Evolutionary conservation across 495 filamentous ascomycete genomes (phyloP), one percentile per base, ranked within the genome.

Genomic region (Chaetomium tenue): DNA sequence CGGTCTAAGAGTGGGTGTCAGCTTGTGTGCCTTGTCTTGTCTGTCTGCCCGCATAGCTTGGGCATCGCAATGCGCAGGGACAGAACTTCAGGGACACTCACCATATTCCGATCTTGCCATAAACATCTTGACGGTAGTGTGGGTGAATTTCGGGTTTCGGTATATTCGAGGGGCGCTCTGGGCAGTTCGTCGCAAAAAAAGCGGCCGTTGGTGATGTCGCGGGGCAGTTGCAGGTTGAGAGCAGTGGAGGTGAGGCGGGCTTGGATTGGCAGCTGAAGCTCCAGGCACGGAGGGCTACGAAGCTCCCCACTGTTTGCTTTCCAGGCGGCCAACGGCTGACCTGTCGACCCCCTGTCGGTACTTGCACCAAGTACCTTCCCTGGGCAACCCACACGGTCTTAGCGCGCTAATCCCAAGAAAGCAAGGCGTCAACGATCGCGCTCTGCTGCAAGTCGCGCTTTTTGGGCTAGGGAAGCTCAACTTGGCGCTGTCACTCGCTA

Each of bases 31-130:
- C 6, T 30, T 47, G 44, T 47, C 5, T 47, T 47, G 9, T 26
- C 48, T 26, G 22, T 26, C 48, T 26, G 40, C 5, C 40, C 16
- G 40, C 11, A 5, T 28, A 2, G 20, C 33, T 46, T 26, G 39
- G 16, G 20, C 13, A 59, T 33, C 53, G 47, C 8, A 28, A 9
- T 48, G 60, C 39, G 26, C 30, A 9, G 5, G 25, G 60, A 3
- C 64, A 33, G 9, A 51, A 2, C 30, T 59, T 5, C 33, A 37
- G 33, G 33, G 62, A 58, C 50, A 71, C 78, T 67, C 70, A 96
- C 94, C 94, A 82, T 98, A 98, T 94, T 98, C 94, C 77, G 93
- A 97, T 77, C 95, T 89, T 82, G 94, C 94, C 83, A 98, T 97
- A 87, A 98, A 98, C 94, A 97, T 97, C 68, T 81, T 93, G 87